These are phyloP conservation scores for Prunella vulgaris DNA, from an alignment of 257 asterid species.

Conservation along the genomic window DNA sequence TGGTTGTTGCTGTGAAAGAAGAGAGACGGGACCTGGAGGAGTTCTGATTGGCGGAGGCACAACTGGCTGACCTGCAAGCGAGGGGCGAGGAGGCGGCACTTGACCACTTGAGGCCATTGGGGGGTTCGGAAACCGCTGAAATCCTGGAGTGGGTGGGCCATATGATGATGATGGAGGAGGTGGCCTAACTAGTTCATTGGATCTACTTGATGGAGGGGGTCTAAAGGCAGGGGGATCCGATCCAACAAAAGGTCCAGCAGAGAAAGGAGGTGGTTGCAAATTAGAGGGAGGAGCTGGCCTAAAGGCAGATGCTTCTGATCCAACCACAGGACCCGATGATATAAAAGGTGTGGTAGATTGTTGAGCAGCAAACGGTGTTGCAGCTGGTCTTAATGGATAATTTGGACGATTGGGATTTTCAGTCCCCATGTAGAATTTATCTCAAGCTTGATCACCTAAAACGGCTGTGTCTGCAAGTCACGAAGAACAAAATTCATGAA, in stretches of 20 bases:
- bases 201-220: conserved; percentile 42
- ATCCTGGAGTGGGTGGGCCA: conserved; percentile 58
- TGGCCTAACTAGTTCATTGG: conserved; percentile 47
- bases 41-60: conserved; percentile 52
- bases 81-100: conserved; percentile 38
- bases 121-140: conserved; percentile 53
- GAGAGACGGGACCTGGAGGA: conserved; percentile 37
- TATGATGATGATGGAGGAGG: conserved; percentile 49
- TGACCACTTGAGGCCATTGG: conserved; percentile 41
- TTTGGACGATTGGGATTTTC: conserved; percentile 55
- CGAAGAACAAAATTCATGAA: conserved; percentile 14
- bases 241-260: conserved; percentile 46
- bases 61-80: conserved; percentile 42
- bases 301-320: conserved; percentile 43
- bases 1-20: conserved; percentile 44
- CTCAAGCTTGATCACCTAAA: conserved; percentile 26
- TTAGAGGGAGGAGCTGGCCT: conserved; percentile 43
- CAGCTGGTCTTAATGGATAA: conserved; percentile 51
- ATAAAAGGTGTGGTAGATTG: conserved; percentile 49
- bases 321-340: conserved; percentile 48
- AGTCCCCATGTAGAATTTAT: conserved; percentile 51
- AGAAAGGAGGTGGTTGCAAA: conserved; percentile 35
- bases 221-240: conserved; percentile 39
- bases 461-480: conserved; percentile 34
- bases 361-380: conserved; percentile 51